Base-by-base conservation (phyloP, 2,329 filamentous ascomycete genomes). In the Paracamarosporium sp. region DNA sequence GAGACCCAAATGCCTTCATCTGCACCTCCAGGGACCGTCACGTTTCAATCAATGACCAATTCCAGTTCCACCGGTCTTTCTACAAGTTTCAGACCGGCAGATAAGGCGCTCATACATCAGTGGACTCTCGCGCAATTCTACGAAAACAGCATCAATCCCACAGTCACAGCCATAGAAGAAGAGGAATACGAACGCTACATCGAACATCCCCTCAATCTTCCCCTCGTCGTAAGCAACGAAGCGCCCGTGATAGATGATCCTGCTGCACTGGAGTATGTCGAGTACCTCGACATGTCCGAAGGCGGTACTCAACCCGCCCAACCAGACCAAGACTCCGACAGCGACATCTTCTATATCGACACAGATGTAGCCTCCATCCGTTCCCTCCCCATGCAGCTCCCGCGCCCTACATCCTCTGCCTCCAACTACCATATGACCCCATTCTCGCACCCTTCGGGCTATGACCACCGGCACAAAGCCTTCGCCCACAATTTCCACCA, bases 181-280 rank as follows among this genome's bases (percentile, higher is more conserved):
- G 88, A 90, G 45, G 95, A 98, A 73, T 99, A 99, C 74, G 85
- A 88, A 57, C 87, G 90, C 24, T 99, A 98, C 76, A 88, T 99
- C 64, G 87, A 73, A 12, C 95, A 99, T 70, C 93, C 95, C 1
- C 88, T 96, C 55, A 93, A 90, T 53, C 86, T 99, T 0, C 93
- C 94, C 0, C 84, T 99, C 1, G 92, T 95, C 0, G 84, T 91
- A 1, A 90, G 88, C 4, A 87, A 84, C 36, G 88, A 91, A 57
- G 83, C 86, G 3, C 86, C 88, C 0, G 68, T 67, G n/a, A 62
- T 62, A 4, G 82, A 83, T 8, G 75, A 79, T 45, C 80, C 81
- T 12, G 77, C 80, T 12, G 84, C 82, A 38, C 71, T 82, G 20
- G 92, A 96, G 64, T 93, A 95, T 68, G 81, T 91, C 57, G 91